A percentile compares a stretch with the other conserved stretches of the same genome.
These are phyloP conservation scores for Microbotryum lychnidis-dioicae DNA, from an alignment of 1,284 basidiomycete species.

Conservation along the genomic window DNA sequence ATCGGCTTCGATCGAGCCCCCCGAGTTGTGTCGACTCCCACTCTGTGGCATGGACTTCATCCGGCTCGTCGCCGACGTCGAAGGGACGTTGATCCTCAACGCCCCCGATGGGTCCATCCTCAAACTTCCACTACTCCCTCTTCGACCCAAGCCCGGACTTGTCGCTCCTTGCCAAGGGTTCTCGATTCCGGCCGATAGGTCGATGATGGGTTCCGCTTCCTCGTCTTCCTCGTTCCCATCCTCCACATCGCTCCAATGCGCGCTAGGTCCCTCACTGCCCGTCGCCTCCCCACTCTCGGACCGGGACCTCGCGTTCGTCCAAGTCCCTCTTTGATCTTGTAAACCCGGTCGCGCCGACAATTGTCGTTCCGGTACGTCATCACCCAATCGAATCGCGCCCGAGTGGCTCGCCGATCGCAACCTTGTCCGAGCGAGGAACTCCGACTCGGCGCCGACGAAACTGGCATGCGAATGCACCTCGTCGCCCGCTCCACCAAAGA, in stretches of 20 bases:
- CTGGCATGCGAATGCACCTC: constrained; percentile 10
- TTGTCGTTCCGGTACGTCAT: constrained; percentile 1
- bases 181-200: constrained; percentile 21
- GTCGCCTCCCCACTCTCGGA: constrained; percentile 1
- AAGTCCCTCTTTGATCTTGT: neutral
- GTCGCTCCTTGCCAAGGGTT: constrained; percentile 30
- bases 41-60: neutral
- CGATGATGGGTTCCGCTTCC: constrained; percentile 5
- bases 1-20: neutral
- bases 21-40: neutral
- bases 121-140: too few species aligned
- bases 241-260: constrained; percentile 12
- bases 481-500: constrained; percentile 19
- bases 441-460: constrained; percentile 1
- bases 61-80: constrained; percentile 1
- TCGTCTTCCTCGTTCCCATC: neutral
- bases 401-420: constrained; percentile 1
- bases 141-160: neutral
- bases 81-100: constrained; percentile 2
- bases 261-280: neutral
- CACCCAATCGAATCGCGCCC: constrained; percentile 1
- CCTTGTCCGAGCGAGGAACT: neutral
- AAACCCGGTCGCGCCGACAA: neutral
- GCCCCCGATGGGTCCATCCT: neutral
- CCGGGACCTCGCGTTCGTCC: neutral